Base-by-base conservation (phyloP, 2,329 filamentous ascomycete species). In the Fusarium nodosum region DNA sequence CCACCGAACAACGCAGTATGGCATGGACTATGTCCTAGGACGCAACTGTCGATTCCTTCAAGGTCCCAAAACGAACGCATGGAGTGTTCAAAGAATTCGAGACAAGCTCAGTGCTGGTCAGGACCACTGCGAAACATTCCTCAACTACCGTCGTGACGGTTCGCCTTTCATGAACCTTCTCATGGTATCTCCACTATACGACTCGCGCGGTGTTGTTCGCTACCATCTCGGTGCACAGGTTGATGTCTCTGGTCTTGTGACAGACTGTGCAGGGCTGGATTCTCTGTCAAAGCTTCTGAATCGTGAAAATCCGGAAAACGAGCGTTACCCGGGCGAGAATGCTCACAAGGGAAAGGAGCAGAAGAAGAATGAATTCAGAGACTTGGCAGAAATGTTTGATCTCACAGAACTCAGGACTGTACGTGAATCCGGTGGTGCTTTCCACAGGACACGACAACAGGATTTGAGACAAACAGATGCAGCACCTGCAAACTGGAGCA, bases 11-110 rank as follows among this genome's bases (percentile, higher is more conserved):
- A 93, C 91, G 0, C 90, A 93, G 69, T 94, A 93, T 74, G 90
- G 90, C 6, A 88, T 91, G 80, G 85, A 84, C 58, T 93, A 94
- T 75, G 87, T 89, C 5, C 86, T 94, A 20, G 92, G 92, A 0
- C 87, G 90, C 33, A 94, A 94, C 68, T 94, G 92, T 72, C 88
- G 92, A 10, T 94, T 94, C 72, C 84, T 94, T 3, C 92, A 94
- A 76, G 92, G 92, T 0, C 91, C 91, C 0, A 87, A 86, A 72
- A 93, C 91, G 8, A 91, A 90, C 68, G 83, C 82, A 0, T 84
- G 86, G 64, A 91, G 88, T 52, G 83, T 91, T 0, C 79, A 83
- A 56, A 83, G 92, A 55, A 81, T 94, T 13, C 83, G 86, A 33
- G 86, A 90, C 41, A 88, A 88, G 30, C 79, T 91, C 13, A 77